Evolutionary conservation across 1,284 basidiomycete species (phyloP), one percentile per base, ranked within the genome.

Genomic region (Exobasidium cylindrosporum): DNA sequence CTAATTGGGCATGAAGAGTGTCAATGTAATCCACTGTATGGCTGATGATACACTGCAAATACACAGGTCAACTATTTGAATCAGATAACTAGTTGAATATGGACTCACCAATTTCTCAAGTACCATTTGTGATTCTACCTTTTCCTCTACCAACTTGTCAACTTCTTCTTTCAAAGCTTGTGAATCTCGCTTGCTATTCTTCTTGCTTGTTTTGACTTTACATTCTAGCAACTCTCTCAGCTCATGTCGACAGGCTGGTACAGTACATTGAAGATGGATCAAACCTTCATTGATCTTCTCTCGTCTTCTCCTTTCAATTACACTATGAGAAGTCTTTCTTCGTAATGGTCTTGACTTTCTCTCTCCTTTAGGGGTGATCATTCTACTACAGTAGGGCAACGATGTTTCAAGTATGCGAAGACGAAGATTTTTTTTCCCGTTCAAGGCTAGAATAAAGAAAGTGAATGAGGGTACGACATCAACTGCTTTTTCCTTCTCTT

Each of bases 271-370:
- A 30, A 79, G 57, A 14, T 64, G 55, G 40, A 78, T 66, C 6
- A 79, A 71, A 54, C 74, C 72, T 56, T 79, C 77, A 62, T 79
- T 79, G 70, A 79, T 79, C 68, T 79, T 79, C 49, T 77, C 75
- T 21, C 78, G 55, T 10, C 78, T 61, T 21, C 77, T 67, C 7
- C 78, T 56, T 60, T 79, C 78, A 49, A 79, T 79, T 61, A 78
- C 64, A 21, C 72, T 74, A 58, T 79, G 78, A 49, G 73, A 70
- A 30, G 77, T 79, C 66, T 77, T 79, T 57, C 77, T 70, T 31
- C 71, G 60, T 50, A 73, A 63, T 23, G 72, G 65, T 11, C 76
- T 66, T 10, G 72, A 68, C 26, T 71, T 69, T 54, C 73, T 40
- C 35, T 40, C 17, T 40, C n/a, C n/a, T n/a, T n/a, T n/a, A n/a